A percentile compares a stretch with the other conserved stretches of the same genome.
Evolutionary conservation across 768 basidiomycete genomes (phyloP).

Genomic region (Boletus fagicola): DNA sequence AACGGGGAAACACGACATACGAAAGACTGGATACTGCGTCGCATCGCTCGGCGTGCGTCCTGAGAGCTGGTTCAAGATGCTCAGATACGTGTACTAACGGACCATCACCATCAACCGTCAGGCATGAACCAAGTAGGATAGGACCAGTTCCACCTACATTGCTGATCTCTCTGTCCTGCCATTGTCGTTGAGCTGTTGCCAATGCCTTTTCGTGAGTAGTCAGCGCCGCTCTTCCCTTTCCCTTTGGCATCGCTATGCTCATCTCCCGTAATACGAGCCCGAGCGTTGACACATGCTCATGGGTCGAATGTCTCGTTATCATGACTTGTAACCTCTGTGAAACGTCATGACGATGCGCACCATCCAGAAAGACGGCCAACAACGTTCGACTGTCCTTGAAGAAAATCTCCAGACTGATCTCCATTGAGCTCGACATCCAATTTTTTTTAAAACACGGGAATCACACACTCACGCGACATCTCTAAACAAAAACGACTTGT

Average conservation of each 20-base stretch:
- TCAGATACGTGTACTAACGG: conserved; percentile 79
- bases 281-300: conserved; percentile 44
- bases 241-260: conserved; percentile 27
- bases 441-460: not conserved
- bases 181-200: conserved; percentile 69
- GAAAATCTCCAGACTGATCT: conserved; percentile 77
- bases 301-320: conserved; percentile 39
- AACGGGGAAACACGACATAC: conserved; percentile 41
- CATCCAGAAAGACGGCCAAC: conserved; percentile 76
- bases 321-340: conserved; percentile 52
- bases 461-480: conserved; percentile 74
- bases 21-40: conserved; percentile 91
- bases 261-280: conserved; percentile 43
- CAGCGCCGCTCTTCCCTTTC: conserved; percentile 14
- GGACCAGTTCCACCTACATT: conserved; percentile 54
- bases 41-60: conserved; percentile 93
- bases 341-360: conserved; percentile 58
- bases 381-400: conserved; percentile 90
- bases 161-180: conserved; percentile 90
- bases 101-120: not conserved
- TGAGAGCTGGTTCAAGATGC: conserved; percentile 87
- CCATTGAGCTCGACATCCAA: not conserved
- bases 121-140: not conserved
- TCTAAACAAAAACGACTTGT: conserved; percentile 84
- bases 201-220: conserved; percentile 44